Conservation (phyloP, 1,139 yeast genomes). For the Suhomyces atakaporum region DNA sequence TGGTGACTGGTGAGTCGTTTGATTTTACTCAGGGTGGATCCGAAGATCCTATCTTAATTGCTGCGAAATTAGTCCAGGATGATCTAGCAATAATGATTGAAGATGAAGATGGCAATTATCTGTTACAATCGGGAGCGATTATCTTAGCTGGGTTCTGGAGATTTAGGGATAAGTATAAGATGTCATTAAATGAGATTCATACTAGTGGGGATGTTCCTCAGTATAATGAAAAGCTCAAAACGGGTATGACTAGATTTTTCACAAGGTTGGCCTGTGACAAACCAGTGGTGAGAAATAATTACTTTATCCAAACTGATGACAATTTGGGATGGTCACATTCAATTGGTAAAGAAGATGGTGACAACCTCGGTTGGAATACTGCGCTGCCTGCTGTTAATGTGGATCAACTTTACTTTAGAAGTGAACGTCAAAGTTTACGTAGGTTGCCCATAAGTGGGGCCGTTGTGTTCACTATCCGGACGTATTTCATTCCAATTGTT, state of each 20-base stretch:
- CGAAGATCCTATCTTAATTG: slow-evolving; percentile 60
- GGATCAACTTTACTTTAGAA: slow-evolving; percentile 53
- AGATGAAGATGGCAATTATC: slow-evolving; percentile 54
- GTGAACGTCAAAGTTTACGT: slow-evolving; percentile 70
- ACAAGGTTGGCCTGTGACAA: slow-evolving; percentile 52
- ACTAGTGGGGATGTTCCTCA: slow-evolving; percentile 68
- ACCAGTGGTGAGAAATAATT: slow-evolving; percentile 67
- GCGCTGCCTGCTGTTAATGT: slow-evolving; percentile 52
- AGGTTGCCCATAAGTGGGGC: slow-evolving; percentile 65
- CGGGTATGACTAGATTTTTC: slow-evolving; percentile 68
- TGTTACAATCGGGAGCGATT: slow-evolving; percentile 60
- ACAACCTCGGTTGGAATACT: slow-evolving; percentile 57
- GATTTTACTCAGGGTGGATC: slow-evolving; percentile 28
- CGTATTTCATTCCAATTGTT: slow-evolving; percentile 58
- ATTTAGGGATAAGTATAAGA: slow-evolving; percentile 53
- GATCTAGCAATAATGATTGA: slow-evolving; percentile 70
- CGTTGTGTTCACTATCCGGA: slow-evolving; percentile 61
- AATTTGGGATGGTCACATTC: slow-evolving; percentile 65
- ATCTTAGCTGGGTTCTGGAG: slow-evolving; percentile 69
- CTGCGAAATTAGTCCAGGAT: slow-evolving; percentile 63
- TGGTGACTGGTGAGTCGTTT: slow-evolving; percentile 54
- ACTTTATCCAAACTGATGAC: slow-evolving; percentile 64
- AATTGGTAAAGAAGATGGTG: slow-evolving; percentile 56
- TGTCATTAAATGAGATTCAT: slow-evolving; percentile 60
- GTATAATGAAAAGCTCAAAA: slow-evolving; percentile 55